phyloP scores from a whole-genome alignment of 805 yeast species.

The Cyberlindnera samutprakarnensis region DNA sequence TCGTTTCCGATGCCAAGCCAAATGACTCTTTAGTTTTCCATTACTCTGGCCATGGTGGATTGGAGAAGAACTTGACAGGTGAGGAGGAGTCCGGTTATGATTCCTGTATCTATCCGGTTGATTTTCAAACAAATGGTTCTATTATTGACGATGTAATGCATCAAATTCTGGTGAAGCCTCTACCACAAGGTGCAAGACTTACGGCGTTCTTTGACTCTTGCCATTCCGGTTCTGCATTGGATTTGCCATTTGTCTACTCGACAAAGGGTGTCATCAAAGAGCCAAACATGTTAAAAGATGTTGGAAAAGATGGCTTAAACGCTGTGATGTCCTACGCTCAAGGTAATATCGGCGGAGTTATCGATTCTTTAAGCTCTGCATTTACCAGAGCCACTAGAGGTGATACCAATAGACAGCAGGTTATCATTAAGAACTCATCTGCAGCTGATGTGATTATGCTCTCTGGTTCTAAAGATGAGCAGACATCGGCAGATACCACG shows the following conservation, averaged over 20 bases:
- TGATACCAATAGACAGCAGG: slow-evolving; percentile 28
- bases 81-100: slow-evolving; percentile 61
- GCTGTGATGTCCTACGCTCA: slow-evolving; percentile 46
- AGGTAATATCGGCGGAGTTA: slow-evolving; percentile 39
- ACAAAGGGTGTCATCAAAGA: slow-evolving; percentile 70
- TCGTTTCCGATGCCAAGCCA: slow-evolving; percentile 48
- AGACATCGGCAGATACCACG: slow-evolving; percentile 49
- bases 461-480: slow-evolving; percentile 68
- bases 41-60: slow-evolving; percentile 73
- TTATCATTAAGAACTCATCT: slow-evolving; percentile 40
- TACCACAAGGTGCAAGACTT: slow-evolving; percentile 58
- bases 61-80: slow-evolving; percentile 49
- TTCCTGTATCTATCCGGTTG: slow-evolving; percentile 56
- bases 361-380: slow-evolving; percentile 15
- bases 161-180: slow-evolving; percentile 49
- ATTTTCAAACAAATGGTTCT: slow-evolving; percentile 53
- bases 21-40: slow-evolving; percentile 68
- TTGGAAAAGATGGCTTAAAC: slow-evolving; percentile 50
- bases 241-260: slow-evolving; percentile 62
- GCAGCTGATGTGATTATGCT: slow-evolving; percentile 62
- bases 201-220: slow-evolving; percentile 71
- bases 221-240: slow-evolving; percentile 69
- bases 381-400: slow-evolving; percentile 16
- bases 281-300: slow-evolving; percentile 60
- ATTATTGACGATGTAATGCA: slow-evolving; percentile 63